phyloP scores from a whole-genome alignment of 2,329 filamentous ascomycete species.

The Aspergillus chevalieri region DNA sequence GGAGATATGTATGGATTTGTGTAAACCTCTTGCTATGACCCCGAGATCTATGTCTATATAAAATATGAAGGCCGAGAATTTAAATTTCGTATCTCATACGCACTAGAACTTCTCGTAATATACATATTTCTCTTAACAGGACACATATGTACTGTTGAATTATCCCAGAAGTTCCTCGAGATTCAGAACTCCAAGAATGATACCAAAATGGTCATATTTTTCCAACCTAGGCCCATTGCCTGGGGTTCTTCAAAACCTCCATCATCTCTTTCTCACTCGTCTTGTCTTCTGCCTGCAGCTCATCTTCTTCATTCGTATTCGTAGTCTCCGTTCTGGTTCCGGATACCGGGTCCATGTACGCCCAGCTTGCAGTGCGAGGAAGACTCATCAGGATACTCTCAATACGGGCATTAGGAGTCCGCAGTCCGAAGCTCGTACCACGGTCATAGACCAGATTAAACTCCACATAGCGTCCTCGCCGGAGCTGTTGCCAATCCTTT shows the following conservation, averaged over 20 bases:
- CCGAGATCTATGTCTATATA: no score
- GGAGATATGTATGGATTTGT: no score
- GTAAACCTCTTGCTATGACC: no score
- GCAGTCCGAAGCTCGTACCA: conserved; percentile 87
- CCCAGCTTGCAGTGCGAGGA: conserved; percentile 86
- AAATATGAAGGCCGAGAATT: no score
- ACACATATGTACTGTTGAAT: neutral
- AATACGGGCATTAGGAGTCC: conserved; percentile 82
- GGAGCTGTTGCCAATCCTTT: conserved; percentile 94
- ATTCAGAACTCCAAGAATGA: neutral
- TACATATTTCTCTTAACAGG: neutral
- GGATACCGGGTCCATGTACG: conserved; percentile 73
- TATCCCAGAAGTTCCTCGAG: neutral
- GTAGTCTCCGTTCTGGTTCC: conserved; percentile 36
- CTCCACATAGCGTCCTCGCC: conserved; percentile 92
- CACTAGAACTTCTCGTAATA: neutral
- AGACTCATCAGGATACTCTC: conserved; percentile 98
- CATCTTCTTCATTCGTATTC: conserved; percentile 45
- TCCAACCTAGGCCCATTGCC: conserved; percentile 51
- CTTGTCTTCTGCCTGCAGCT: conserved; percentile 28
- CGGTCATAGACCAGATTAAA: conserved; percentile 97
- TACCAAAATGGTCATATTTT: neutral
- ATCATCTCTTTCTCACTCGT: conserved; percentile 67
- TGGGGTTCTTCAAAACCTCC: conserved; percentile 59
- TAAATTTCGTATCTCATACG: neutral